These are phyloP conservation scores for Yamadazyma philogaea DNA, from an alignment of 805 yeast genomes.

Conservation along the genomic window DNA sequence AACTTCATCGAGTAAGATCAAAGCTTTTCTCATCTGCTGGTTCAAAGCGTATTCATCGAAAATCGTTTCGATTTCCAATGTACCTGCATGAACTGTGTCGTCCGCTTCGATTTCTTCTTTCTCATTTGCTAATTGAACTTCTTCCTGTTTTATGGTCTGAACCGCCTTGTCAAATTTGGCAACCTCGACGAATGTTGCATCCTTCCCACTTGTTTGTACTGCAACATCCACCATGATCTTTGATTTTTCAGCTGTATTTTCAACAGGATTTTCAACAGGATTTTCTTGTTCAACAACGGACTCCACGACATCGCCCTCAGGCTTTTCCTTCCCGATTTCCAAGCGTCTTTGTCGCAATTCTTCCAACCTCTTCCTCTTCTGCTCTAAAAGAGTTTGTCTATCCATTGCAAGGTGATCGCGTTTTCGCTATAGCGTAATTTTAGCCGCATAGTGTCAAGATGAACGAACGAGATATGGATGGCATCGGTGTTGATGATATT, in stretches of 20 bases:
- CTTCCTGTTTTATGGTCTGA: slow-evolving; percentile 7
- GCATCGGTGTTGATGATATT: slow-evolving; percentile 61
- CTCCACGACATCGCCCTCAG: not conserved
- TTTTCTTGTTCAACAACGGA: not conserved
- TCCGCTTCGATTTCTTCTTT: not conserved
- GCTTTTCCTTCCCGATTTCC: slow-evolving; percentile 1
- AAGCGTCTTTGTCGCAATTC: slow-evolving; percentile 23
- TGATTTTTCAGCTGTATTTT: not conserved
- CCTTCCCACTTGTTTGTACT: slow-evolving; percentile 3
- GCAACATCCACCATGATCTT: slow-evolving; percentile 6
- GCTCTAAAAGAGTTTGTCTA: slow-evolving; percentile 36
- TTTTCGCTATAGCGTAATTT: not conserved
- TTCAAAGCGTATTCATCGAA: slow-evolving; percentile 21
- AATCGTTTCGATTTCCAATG: not conserved
- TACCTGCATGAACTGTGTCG: not conserved
- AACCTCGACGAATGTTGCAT: not conserved
- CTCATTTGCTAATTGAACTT: not conserved
- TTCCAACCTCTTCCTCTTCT: slow-evolving; percentile 35
- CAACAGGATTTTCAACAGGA: not conserved
- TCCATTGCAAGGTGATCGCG: slow-evolving; percentile 22
- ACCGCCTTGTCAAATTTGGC: slow-evolving; percentile 10
- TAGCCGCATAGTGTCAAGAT: not conserved
- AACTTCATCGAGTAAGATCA: slow-evolving; percentile 23
- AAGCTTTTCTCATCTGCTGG: slow-evolving; percentile 20
- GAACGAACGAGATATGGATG: slow-evolving; percentile 7